Percentiles rank a stretch among this genome's conserved stretches.
These are phyloP conservation scores for Puccinia hordei DNA, from an alignment of 1,284 basidiomycete species.

Conservation along the genomic window DNA sequence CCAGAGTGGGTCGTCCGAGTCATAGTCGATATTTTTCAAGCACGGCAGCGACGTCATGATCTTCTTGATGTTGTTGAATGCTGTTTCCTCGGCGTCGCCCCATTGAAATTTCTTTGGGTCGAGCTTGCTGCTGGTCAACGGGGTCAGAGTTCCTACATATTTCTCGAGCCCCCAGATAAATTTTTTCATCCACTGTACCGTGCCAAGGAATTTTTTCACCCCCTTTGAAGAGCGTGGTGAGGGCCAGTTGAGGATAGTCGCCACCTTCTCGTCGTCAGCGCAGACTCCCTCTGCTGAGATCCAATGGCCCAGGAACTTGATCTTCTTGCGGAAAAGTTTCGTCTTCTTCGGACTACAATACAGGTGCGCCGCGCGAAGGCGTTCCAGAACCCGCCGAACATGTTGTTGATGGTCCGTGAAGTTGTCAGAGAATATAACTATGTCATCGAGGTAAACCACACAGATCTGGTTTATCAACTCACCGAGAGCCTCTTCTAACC, in stretches of 20 bases:
- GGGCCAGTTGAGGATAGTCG: background rate
- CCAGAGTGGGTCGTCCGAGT: constrained; percentile 1
- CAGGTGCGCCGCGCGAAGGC: background rate
- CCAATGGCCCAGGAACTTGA: constrained; percentile 23
- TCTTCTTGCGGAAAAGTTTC: constrained; percentile 6
- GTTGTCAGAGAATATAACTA: too few species aligned
- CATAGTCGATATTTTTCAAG: background rate
- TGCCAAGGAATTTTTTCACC: constrained; percentile 12
- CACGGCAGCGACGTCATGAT: background rate
- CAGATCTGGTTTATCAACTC: too few species aligned
- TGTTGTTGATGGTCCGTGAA: background rate
- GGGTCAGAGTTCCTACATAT: too few species aligned
- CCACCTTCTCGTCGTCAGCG: background rate
- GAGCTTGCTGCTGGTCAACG: too few species aligned
- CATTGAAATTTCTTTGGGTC: background rate
- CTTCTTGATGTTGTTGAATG: background rate
- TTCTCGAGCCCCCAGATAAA: too few species aligned
- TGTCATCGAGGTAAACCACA: too few species aligned
- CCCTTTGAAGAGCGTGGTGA: background rate
- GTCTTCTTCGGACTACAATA: too few species aligned
- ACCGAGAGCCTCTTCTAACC: too few species aligned
- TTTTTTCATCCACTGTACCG: too few species aligned
- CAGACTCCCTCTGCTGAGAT: background rate
- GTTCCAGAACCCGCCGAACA: background rate
- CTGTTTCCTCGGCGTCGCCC: background rate